A percentile compares a stretch with the other conserved stretches of the same genome.
Evolutionary conservation across 225 moss, liverwort and hornwort genomes (phyloP).

Genomic region (Pseudisothecium myosuroides): DNA sequence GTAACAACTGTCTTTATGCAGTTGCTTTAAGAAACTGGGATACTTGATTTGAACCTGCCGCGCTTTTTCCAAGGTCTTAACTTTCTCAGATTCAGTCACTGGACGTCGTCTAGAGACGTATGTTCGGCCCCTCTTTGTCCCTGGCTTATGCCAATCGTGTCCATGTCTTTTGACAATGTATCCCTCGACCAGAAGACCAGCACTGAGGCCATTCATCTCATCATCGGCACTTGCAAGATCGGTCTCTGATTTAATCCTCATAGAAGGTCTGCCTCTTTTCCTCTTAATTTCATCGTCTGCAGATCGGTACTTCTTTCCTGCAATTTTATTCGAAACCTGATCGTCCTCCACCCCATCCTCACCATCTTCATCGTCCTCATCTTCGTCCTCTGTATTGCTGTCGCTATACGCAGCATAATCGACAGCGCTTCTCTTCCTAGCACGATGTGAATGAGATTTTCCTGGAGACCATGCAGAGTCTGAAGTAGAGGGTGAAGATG

Average conservation of each 20-base stretch:
- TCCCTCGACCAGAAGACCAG: neutral
- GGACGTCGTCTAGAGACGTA: slow-evolving; percentile 9
- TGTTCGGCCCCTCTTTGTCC: slow-evolving; percentile 9
- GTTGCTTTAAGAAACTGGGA: slow-evolving; percentile 7
- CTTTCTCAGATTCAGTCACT: slow-evolving; percentile 4
- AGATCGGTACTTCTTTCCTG: neutral
- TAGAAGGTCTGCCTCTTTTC: neutral
- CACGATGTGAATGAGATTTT: neutral
- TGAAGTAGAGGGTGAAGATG: neutral
- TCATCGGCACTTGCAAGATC: neutral
- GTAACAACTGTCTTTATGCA: slow-evolving; percentile 4
- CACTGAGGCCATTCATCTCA: neutral
- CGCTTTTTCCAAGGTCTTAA: neutral
- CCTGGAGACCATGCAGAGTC: neutral
- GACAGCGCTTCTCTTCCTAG: neutral
- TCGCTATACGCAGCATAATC: neutral
- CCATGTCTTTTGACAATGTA: neutral
- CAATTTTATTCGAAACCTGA: neutral
- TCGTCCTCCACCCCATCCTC: neutral
- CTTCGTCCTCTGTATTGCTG: neutral
- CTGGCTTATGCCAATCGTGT: neutral
- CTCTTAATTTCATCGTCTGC: neutral
- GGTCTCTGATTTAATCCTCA: neutral
- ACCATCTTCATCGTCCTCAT: neutral
- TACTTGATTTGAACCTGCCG: neutral